Base-by-base conservation (phyloP, 306 rosid genomes). In the Cucurbita argyrosperma region DNA sequence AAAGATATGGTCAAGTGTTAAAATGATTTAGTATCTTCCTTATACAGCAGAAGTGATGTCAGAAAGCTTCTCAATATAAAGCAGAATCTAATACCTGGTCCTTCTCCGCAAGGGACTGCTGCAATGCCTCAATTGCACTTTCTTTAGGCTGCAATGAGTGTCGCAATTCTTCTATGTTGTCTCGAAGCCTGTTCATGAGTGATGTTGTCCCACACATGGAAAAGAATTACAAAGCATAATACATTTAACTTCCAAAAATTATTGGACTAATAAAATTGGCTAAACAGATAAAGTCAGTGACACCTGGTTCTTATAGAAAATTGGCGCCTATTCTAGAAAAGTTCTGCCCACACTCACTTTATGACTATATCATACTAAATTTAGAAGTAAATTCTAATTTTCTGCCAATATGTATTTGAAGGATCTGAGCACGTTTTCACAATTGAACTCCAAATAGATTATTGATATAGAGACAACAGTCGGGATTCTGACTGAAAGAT, bases 141-240 rank as follows among this genome's bases (percentile, higher is more conserved):
- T 95, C 97, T 81, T 89, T 95, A 58, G 99, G 99, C 80, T 89
- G 87, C 82, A 95, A 59, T 45, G 95, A 88, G 77, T 85, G 80
- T 67, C 91, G 87, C 74, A 91, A 77, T 61, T 95, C 99, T 85
- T 91, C 99, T 81, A 89, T 77, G 81, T 92, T 91, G 81, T 95
- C 99, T 55, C 97, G 90, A 71, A 95, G 92, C 76, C 99, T 95
- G 80, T 66, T 26, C 12, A n/a, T 70, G 30, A 47, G 59, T 30
- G 59, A 49, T 69, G 15, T 50, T 47, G 51, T 64, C 57, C 23
- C 59, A 49, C 8, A 13, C 57, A 70, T 15, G 37, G 13, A 68
- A 68, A 66, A 9, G 19, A 68, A 68, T 68, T 23, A 47, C 8
- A 50, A 50, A 70, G 15, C 46, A 7, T 49, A 50, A 50, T 7